A percentile compares a stretch with the other conserved stretches of the same genome.
phyloP scores from a whole-genome alignment of 495 filamentous ascomycete genomes.

The Aspergillus baeticus region DNA sequence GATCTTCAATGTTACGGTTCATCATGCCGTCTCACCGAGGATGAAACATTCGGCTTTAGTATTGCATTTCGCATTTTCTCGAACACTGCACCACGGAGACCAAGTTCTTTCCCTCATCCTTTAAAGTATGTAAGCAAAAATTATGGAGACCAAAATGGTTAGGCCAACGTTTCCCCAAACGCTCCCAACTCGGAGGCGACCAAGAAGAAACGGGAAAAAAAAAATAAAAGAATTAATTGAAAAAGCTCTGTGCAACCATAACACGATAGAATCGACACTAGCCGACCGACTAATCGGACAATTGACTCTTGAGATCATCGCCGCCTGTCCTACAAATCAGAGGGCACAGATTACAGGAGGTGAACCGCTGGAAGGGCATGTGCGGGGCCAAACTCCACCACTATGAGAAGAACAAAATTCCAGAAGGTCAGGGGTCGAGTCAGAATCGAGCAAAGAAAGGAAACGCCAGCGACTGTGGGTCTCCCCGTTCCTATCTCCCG shows the following conservation, averaged over 20 bases:
- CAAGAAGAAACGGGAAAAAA: background rate
- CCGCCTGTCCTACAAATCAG: slow-evolving; percentile 27
- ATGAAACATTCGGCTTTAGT: no score
- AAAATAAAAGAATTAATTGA: slow-evolving; percentile 1
- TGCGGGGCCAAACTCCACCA: slow-evolving; percentile 20
- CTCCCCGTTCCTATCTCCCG: slow-evolving; percentile 10
- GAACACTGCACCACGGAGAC: background rate
- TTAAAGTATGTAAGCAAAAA: background rate
- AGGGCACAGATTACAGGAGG: slow-evolving; percentile 25
- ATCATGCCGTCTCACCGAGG: background rate
- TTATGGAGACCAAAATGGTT: background rate
- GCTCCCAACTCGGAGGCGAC: background rate
- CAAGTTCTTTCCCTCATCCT: background rate
- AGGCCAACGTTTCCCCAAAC: background rate
- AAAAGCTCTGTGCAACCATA: slow-evolving; percentile 9
- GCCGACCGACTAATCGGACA: slow-evolving; percentile 25
- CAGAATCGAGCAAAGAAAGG: background rate
- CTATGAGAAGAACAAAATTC: slow-evolving; percentile 18
- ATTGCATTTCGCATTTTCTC: no score
- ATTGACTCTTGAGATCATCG: slow-evolving; percentile 28
- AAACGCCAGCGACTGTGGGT: slow-evolving; percentile 6
- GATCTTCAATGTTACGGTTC: background rate
- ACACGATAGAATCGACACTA: slow-evolving; percentile 22
- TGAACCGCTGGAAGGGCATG: slow-evolving; percentile 25
- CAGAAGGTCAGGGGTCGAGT: slow-evolving; percentile 24